Base-by-base conservation (phyloP, 306 rosid genomes). In the Cercis canadensis region DNA sequence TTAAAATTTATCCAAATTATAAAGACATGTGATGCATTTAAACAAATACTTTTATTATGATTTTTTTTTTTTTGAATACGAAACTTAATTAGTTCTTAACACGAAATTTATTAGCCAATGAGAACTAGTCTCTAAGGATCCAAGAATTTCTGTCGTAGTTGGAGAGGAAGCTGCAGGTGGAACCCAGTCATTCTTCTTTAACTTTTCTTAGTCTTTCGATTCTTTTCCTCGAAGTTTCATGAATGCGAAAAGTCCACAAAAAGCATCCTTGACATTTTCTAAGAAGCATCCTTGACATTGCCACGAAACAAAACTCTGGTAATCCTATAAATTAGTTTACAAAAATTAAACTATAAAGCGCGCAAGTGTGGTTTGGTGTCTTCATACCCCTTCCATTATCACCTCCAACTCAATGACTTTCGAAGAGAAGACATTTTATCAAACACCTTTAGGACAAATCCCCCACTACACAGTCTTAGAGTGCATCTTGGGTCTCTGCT, bases 401-500 rank as follows among this genome's bases (percentile, higher is more conserved):
- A n/a, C n/a, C n/a, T n/a, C n/a, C n/a, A n/a, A 10, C n/a, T 11
- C 69, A 47, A 78, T 57, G 78, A 78, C 46, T 58, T 60, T 58
- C 11, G 14, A 66, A 19, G 70, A 58, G 3, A 61, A 15, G 12
- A 16, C 61, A 18, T 40, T 49, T 52, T 40, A 65, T 54, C 44
- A 17, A 43, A 63, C 62, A 11, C 3, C 62, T 15, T 46, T 29
- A 0, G 63, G 51, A 33, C 50, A 49, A 57, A 39, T 78, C 39
- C 58, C 77, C 7, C 16, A 52, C 16, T 50, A 65, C 24, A 65
- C 69, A 36, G 17, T 72, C 16, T 17, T 72, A 11, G 78, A 78
- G 58, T 41, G 52, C 16, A 34, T 72, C 24, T 56, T 78, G 5
- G 77, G 70, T 1, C 41, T 80, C 4, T 80, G 81, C 34, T 71